These are phyloP conservation scores for Coemansia sp. DNA, from an alignment of 192 early-diverging fungal species.

Conservation along the genomic window DNA sequence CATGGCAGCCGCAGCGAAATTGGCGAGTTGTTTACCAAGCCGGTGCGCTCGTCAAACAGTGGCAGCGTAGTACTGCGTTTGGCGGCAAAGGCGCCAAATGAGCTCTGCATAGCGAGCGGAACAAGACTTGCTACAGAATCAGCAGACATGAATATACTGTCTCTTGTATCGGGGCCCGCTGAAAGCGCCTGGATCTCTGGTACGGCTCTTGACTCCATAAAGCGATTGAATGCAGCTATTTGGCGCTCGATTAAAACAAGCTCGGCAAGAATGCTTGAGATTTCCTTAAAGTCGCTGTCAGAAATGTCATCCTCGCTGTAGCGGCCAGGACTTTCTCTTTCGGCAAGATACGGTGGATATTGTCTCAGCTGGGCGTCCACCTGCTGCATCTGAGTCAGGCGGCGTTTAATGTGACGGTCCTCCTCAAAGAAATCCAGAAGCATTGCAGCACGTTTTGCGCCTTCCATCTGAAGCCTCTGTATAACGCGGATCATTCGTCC, in stretches of 20 bases:
- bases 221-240: constrained; percentile 75
- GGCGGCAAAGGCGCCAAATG: neutral
- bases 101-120: constrained; percentile 18
- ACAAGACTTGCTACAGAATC: constrained; percentile 19
- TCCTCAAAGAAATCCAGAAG: constrained; percentile 83
- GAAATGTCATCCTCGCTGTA: constrained; percentile 32
- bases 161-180: constrained; percentile 12
- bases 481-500: constrained; percentile 88
- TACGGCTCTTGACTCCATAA: constrained; percentile 77
- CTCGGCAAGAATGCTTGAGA: constrained; percentile 80
- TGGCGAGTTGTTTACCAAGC: constrained; percentile 34
- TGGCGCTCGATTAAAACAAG: constrained; percentile 80
- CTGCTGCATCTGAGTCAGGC: constrained; percentile 46
- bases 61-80: neutral
- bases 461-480: constrained; percentile 85
- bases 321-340: constrained; percentile 2
- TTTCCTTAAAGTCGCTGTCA: constrained; percentile 70
- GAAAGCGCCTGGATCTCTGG: constrained; percentile 34
- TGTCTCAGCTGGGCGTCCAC: constrained; percentile 6
- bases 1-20: constrained; percentile 32
- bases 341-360: neutral
- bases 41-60: constrained; percentile 26
- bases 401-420: constrained; percentile 59
- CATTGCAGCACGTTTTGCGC: constrained; percentile 72
- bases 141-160: constrained; percentile 35